Evolutionary conservation across 352 stramenopile species (phyloP).

Genomic region (Pilasporangium apinafurcum): DNA sequence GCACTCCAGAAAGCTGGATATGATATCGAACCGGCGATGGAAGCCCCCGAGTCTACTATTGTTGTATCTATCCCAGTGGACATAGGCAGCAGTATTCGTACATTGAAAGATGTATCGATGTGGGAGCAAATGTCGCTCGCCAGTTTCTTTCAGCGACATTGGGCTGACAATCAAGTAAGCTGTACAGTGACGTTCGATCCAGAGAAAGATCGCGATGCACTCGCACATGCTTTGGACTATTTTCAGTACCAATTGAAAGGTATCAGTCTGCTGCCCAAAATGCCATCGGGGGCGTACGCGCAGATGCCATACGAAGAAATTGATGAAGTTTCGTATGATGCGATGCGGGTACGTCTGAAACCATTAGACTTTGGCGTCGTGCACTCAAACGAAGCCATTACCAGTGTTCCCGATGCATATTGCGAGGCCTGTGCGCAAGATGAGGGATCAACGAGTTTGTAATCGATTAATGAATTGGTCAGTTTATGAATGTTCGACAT

Average conservation of each 20-base stretch:
- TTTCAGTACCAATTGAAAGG: slow-evolving; percentile 95
- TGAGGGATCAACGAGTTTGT: no score
- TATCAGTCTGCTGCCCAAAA: slow-evolving; percentile 82
- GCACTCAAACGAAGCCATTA: slow-evolving; percentile 21
- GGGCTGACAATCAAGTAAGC: slow-evolving; percentile 94
- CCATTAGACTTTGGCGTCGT: slow-evolving; percentile 35
- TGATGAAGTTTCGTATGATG: slow-evolving; percentile 51
- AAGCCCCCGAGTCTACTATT: slow-evolving; percentile 59
- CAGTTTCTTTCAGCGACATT: slow-evolving; percentile 90
- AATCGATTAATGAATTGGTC: no score
- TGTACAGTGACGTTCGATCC: slow-evolving; percentile 93
- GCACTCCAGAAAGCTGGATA: slow-evolving; percentile 70
- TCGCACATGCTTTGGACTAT: slow-evolving; percentile 81
- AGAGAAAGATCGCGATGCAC: slow-evolving; percentile 65
- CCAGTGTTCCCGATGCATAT: slow-evolving; percentile 44
- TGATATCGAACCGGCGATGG: slow-evolving; percentile 64
- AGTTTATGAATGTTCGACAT: no score
- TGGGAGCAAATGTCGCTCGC: slow-evolving; percentile 92
- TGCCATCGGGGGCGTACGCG: slow-evolving; percentile 76
- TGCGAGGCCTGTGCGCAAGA: slow-evolving; percentile 42
- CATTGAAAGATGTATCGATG: slow-evolving; percentile 76
- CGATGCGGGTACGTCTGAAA: slow-evolving; percentile 30
- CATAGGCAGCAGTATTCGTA: slow-evolving; percentile 80
- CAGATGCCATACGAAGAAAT: slow-evolving; percentile 93
- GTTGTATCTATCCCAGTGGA: slow-evolving; percentile 91